Base-by-base conservation (phyloP, 345 rosid species). In the Moricandia arvensis region DNA sequence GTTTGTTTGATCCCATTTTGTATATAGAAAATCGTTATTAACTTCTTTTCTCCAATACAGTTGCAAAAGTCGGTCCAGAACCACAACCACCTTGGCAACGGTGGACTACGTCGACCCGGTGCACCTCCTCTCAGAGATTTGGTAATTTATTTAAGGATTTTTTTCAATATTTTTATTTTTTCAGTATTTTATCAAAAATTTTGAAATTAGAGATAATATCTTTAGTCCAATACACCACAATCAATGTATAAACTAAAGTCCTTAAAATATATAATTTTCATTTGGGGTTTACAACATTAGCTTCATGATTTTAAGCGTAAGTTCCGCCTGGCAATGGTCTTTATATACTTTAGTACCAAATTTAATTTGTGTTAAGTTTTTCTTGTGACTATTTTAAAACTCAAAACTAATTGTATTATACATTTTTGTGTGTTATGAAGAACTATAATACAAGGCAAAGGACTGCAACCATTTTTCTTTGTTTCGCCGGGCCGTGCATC, bases 381-480 rank as follows among this genome's bases (percentile, higher is more conserved):
- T 45, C 49, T 72, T 61, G 13, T 13, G 16, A 49, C 31, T 43
- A 17, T 59, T 38, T 66, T 16, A 24, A 60, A 71, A 73, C 7
- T 60, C 8, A 37, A 18, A 41, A 31, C 65, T 76, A 3, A 6
- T 47, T n/a, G 21, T 24, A 45, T 4, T 21, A 21, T 21, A 21
- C 24, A 21, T 21, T 21, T 61, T 21, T 21, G 24, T 47, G 4
- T 68, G 41, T 74, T 5, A 49, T 55, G 79, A 74, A 79, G 79
- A 21, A 66, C 69, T 21, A 79, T 55, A 73, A 74, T 62, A 54
- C 66, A 67, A 60, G 65, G 62, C 53, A 38, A 60, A 78, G 66
- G 91, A 37, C 91, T 89, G 95, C 96, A 87, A 83, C 95, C 96
- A 7, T 57, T 91, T 63, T 90, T 90, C 75, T 71, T 89, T 45